Evolutionary conservation across 139 green algal genomes (phyloP).

Genomic region (Chlorella sp.): DNA sequence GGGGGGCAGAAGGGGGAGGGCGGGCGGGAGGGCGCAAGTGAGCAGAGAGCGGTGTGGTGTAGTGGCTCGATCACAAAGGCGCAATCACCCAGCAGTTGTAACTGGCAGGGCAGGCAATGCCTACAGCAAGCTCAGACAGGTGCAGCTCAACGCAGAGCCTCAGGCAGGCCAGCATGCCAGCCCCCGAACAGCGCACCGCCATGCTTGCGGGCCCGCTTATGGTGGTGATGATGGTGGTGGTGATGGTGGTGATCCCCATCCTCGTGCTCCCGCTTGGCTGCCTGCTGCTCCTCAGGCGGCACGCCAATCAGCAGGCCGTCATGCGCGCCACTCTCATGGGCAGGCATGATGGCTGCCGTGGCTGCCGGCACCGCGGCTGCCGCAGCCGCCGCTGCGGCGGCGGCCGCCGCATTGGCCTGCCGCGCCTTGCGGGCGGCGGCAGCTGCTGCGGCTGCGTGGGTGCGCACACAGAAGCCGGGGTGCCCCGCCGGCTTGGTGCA

Average conservation of each 20-base stretch:
- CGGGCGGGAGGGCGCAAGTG: too few species aligned
- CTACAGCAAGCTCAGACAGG: too few species aligned
- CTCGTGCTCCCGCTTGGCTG: too few species aligned
- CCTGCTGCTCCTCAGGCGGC: too few species aligned
- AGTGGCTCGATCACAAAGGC: too few species aligned
- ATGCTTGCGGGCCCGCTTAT: conserved; percentile 32
- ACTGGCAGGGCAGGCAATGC: too few species aligned
- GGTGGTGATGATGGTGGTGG: too few species aligned
- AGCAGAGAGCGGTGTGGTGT: too few species aligned
- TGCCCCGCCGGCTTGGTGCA: conserved; percentile 69
- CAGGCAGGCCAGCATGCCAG: not conserved
- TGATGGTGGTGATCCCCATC: too few species aligned
- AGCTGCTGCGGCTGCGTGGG: conserved; percentile 27
- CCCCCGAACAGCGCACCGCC: not conserved
- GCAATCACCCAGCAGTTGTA: too few species aligned
- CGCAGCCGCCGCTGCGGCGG: not conserved
- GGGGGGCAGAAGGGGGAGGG: too few species aligned
- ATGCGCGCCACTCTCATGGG: not conserved
- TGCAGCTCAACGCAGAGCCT: too few species aligned
- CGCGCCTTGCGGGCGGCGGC: conserved; percentile 15
- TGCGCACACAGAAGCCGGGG: conserved; percentile 57
- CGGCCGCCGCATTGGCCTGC: conserved; percentile 17
- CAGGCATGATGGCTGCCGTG: not conserved
- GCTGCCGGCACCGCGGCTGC: not conserved
- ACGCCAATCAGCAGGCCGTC: not conserved